Conservation (phyloP, 805 yeast species). For the Brettanomyces nanus region DNA sequence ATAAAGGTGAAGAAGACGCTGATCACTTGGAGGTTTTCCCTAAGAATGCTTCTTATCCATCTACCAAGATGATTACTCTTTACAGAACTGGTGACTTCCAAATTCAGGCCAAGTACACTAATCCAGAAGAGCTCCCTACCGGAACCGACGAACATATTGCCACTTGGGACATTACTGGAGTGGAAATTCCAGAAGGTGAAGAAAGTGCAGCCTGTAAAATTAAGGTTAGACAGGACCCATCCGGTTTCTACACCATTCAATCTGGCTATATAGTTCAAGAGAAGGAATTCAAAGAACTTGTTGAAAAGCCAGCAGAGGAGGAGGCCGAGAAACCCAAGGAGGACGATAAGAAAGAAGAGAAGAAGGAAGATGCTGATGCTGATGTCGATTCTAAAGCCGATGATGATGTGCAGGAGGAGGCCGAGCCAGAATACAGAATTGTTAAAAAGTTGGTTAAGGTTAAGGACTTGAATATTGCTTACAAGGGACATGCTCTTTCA, state of each 20-base stretch:
- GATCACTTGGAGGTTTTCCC: conserved; percentile 96
- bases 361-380: conserved; percentile 35
- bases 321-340: conserved; percentile 24
- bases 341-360: conserved; percentile 24
- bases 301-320: conserved; percentile 49
- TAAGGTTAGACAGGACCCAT: conserved; percentile 94
- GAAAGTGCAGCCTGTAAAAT: conserved; percentile 75
- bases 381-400: conserved; percentile 9
- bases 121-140: conserved; percentile 61
- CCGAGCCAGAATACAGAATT: conserved; percentile 77
- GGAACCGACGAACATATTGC: conserved; percentile 65
- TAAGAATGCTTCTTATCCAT: conserved; percentile 84
- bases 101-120: conserved; percentile 78
- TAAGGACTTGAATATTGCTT: conserved; percentile 60
- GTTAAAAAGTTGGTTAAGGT: conserved; percentile 93
- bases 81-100: conserved; percentile 87
- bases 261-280: conserved; percentile 94
- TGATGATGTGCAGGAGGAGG: conserved; percentile 30
- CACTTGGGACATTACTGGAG: conserved; percentile 82
- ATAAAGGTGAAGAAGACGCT: conserved; percentile 83
- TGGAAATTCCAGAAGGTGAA: conserved; percentile 70
- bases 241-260: conserved; percentile 90
- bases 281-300: conserved; percentile 78
- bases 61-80: conserved; percentile 90
- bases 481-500: conserved; percentile 56